These are phyloP conservation scores for Tetrapisispora pingtungensis DNA, from an alignment of 805 yeast species.

Conservation along the genomic window DNA sequence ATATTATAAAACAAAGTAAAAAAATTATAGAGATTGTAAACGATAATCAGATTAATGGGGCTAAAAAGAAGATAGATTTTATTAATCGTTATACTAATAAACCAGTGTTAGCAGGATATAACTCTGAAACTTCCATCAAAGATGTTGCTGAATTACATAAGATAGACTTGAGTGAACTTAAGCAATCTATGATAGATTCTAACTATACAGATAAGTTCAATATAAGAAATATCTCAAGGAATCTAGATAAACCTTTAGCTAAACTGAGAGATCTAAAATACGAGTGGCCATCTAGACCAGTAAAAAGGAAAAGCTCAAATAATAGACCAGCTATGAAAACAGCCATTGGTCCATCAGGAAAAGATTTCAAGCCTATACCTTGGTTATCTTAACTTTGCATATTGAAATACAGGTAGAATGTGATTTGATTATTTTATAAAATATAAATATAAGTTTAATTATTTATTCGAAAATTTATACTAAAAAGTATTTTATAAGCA, in stretches of 20 bases:
- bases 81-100: neutral
- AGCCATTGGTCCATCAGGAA: neutral
- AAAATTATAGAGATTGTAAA: slow-evolving; percentile 1
- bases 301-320: neutral
- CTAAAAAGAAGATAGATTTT: neutral
- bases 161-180: slow-evolving; percentile 17
- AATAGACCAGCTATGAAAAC: neutral
- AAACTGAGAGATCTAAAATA: neutral
- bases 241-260: slow-evolving; percentile 14
- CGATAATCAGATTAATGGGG: neutral
- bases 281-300: slow-evolving; percentile 2
- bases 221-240: slow-evolving; percentile 16
- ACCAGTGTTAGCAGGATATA: neutral
- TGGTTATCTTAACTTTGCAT: slow-evolving; percentile 1
- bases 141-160: slow-evolving; percentile 14
- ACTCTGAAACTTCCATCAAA: slow-evolving; percentile 2
- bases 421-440: no score
- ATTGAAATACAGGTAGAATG: no score
- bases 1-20: slow-evolving; percentile 6
- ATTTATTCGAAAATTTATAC: no score
- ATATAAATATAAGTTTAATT: no score
- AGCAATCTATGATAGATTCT: slow-evolving; percentile 9
- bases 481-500: no score
- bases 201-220: slow-evolving; percentile 4
- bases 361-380: neutral